Evolutionary conservation across 805 yeast species (phyloP), one percentile per base, ranked within the genome.

Genomic region (Candida golubevii): DNA sequence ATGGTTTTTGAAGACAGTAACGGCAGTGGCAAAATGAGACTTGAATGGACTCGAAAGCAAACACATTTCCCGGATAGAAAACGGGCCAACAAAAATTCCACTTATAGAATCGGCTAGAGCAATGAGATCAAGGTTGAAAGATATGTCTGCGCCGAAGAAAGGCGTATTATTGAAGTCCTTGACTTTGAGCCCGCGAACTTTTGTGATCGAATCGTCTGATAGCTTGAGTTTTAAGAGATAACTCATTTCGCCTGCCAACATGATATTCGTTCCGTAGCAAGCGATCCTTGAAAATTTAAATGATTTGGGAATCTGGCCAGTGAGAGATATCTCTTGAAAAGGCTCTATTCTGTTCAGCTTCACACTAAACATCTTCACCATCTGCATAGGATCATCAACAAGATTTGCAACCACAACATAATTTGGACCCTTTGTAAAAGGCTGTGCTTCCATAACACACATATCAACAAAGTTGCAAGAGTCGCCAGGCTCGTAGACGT

Each of bases 1-100:
- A 7, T 18, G 23, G n/a, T 13, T 26, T 8, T 38, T 29, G 10
- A 48, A 39, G 7, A 38, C 35, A 8, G 49, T 56, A 7, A 56
- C 40, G 0, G 50, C 48, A 1, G 62, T 48, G n/a, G 49, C 41
- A 39, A 50, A 55, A 6, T 42, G 31, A 1, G 56, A 50, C 3
- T 18, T 8, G 26, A 39, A 35, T 4, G 39, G 46, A 26, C 41
- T 36, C 7, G 30, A 28, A 14, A 47, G 33, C 23, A 31, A 32
- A 11, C 8, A 12, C 3, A 33, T 14, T 45, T 15, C 11, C 6
- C 28, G n/a, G 10, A 38, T 38, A 14, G 30, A 15, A 11, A 9
- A 18, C 11, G 35, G 34, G 7, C 51, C 38, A 9, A 45, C 30
- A 18, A 36, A 44, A 12, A 47, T 14, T 3, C 53, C 56, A 12